Evolutionary conservation across 768 basidiomycete genomes (phyloP).

Genomic region (Tephrocybe sp.): DNA sequence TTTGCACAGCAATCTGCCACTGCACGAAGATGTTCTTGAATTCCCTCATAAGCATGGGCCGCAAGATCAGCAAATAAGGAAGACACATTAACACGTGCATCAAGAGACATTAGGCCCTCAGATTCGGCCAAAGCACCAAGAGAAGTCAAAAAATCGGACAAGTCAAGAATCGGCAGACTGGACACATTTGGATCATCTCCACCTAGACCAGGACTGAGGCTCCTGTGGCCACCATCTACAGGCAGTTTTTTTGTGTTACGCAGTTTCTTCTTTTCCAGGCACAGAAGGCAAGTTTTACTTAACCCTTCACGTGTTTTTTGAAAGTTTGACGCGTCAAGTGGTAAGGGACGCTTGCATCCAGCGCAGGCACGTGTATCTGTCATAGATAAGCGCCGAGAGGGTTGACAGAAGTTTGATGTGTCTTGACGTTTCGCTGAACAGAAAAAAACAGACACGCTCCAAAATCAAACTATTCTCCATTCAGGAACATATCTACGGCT

Average conservation of each 20-base stretch:
- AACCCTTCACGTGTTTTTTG: neutral
- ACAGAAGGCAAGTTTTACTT: neutral
- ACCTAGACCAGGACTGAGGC: neutral
- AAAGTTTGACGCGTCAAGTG: neutral
- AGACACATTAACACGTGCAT: conserved; percentile 2
- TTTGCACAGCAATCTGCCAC: conserved; percentile 4
- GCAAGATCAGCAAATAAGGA: neutral
- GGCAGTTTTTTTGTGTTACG: neutral
- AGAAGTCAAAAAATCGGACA: neutral
- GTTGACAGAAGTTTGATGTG: neutral
- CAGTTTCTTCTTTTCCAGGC: neutral
- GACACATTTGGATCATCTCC: neutral
- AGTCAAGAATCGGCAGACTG: neutral
- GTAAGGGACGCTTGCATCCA: neutral
- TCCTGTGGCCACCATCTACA: neutral
- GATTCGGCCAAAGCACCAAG: neutral
- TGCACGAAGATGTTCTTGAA: conserved; percentile 1
- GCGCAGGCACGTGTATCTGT: neutral
- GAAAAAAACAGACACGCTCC: neutral
- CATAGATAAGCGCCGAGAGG: neutral
- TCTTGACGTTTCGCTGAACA: neutral
- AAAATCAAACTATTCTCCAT: neutral
- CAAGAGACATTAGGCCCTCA: neutral
- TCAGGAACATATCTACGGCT: neutral
- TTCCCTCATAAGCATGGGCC: neutral